Base-by-base conservation (phyloP, 495 filamentous ascomycete genomes). In the Cryomyces minteri region DNA sequence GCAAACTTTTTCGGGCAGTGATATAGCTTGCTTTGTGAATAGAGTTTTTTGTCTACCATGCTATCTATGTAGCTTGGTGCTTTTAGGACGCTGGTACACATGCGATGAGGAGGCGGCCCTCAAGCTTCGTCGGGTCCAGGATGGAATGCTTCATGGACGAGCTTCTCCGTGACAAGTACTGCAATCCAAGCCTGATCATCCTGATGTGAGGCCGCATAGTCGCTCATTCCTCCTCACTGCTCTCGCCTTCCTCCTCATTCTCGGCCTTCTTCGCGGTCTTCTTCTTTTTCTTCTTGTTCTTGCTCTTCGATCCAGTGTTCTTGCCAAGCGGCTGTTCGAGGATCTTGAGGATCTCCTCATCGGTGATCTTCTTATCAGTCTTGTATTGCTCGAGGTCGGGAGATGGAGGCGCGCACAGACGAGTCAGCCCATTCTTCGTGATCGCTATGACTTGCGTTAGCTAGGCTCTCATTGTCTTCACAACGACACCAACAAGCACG, bases 311-410 rank as follows among this genome's bases (percentile, higher is more conserved):
- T 50, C 79, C 78, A 36, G 79, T 78, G 44, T 79, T 80, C 55
- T 74, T 79, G 49, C 80, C 70, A 45, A 94, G 62, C 10, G 90
- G 87, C 60, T 80, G 80, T 63, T 85, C 84, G 41, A 98, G 70
- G 50, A 98, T 88, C 70, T 86, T 81, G 45, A 94, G 78, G 51
- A 98, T 73, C 64, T 94, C 87, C 63, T 90, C 84, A 55, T 96
- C 88, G 47, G 79, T 82, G 59, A 98, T 90, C 76, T 94, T 94
- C 74, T 98, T 95, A 62, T 96, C 85, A 4, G 82, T 78, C 72
- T 88, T 85, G 71, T 77, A 72, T 64, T 86, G 82, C 55, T 69
- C 69, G 40, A 90, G 57, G 54, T 95, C 83, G 14, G 73, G 65
- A 6, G 75, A 61, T 46, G 81, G 74, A 25, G 90, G 81, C 5